Percentiles rank a stretch among this genome's conserved stretches.
phyloP scores from a whole-genome alignment of 768 basidiomycete species.

The Suillus discolor region DNA sequence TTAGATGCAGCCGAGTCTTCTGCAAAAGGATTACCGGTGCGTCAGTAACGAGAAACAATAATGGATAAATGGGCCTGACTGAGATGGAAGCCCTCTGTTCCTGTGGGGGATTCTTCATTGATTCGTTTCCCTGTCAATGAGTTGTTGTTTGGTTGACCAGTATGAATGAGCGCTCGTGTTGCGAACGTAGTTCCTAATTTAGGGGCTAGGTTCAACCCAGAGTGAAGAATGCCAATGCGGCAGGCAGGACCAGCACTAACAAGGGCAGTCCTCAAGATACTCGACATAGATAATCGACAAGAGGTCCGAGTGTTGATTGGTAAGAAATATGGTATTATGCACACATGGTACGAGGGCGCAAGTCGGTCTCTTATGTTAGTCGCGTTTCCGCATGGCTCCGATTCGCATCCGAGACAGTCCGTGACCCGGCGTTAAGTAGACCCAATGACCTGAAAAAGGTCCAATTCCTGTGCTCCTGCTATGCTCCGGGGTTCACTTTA shows the following conservation, averaged over 20 bases:
- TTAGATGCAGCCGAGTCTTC: conserved; percentile 28
- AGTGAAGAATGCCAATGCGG: conserved; percentile 16
- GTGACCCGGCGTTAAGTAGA: not conserved
- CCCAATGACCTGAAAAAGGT: too few relatives aligned
- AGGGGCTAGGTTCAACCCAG: conserved; percentile 11
- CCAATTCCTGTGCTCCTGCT: not conserved
- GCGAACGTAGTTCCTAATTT: conserved; percentile 8
- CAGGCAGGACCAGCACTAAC: conserved; percentile 10
- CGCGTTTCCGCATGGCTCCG: conserved; percentile 27
- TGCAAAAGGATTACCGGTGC: conserved; percentile 13
- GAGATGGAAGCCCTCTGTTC: conserved; percentile 39
- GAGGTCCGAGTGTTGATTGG: not conserved
- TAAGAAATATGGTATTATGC: not conserved
- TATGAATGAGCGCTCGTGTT: conserved; percentile 25
- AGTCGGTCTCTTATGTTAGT: conserved; percentile 23
- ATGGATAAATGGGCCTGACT: conserved; percentile 23
- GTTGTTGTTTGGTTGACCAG: conserved; percentile 22
- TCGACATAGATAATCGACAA: conserved; percentile 9
- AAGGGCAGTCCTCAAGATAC: conserved; percentile 9
- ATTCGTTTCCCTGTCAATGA: conserved; percentile 26
- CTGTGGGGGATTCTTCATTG: conserved; percentile 25
- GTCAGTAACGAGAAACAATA: not conserved
- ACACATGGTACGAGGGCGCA: not conserved
- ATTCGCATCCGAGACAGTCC: conserved; percentile 18
- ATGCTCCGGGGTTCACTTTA: not conserved